A percentile compares a stretch with the other conserved stretches of the same genome.
phyloP scores from a whole-genome alignment of 495 filamentous ascomycete genomes.

The Aspergillus conjunctus region DNA sequence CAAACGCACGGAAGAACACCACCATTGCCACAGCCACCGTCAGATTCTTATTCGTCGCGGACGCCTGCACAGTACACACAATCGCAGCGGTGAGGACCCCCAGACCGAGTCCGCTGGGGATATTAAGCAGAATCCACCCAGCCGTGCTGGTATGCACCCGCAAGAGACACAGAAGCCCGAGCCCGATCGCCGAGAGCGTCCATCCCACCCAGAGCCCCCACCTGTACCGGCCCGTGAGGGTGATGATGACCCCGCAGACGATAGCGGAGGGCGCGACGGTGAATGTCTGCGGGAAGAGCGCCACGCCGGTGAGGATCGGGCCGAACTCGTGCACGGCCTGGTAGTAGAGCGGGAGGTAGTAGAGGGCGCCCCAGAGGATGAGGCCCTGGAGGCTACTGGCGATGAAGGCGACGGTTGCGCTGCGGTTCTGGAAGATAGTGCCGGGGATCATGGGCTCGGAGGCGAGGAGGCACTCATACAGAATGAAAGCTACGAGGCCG shows the following conservation, averaged over 20 bases:
- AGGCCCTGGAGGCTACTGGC: slow-evolving; percentile 52
- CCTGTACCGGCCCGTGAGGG: slow-evolving; percentile 47
- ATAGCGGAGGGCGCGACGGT: slow-evolving; percentile 54
- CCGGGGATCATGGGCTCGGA: slow-evolving; percentile 52
- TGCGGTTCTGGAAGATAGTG: slow-evolving; percentile 53
- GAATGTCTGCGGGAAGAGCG: slow-evolving; percentile 54
- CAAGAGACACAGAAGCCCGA: slow-evolving; percentile 50
- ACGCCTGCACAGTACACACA: slow-evolving; percentile 52
- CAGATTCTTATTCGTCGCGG: slow-evolving; percentile 42
- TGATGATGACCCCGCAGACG: slow-evolving; percentile 47
- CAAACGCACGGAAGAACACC: slow-evolving; percentile 57
- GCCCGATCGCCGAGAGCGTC: slow-evolving; percentile 49
- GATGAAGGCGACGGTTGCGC: slow-evolving; percentile 45
- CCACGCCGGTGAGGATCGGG: slow-evolving; percentile 49
- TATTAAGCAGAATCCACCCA: slow-evolving; percentile 51
- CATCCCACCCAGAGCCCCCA: slow-evolving; percentile 58
- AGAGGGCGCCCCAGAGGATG: slow-evolving; percentile 49
- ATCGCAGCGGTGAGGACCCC: slow-evolving; percentile 54
- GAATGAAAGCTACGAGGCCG: slow-evolving; percentile 21
- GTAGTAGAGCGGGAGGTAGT: slow-evolving; percentile 54
- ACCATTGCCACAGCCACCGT: slow-evolving; percentile 56
- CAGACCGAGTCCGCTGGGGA: slow-evolving; percentile 50
- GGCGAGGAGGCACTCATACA: slow-evolving; percentile 31
- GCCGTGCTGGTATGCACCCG: slow-evolving; percentile 43
- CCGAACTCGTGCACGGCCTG: slow-evolving; percentile 54